Conservation (phyloP, 345 rosid species). For the Linum usitatissimum region DNA sequence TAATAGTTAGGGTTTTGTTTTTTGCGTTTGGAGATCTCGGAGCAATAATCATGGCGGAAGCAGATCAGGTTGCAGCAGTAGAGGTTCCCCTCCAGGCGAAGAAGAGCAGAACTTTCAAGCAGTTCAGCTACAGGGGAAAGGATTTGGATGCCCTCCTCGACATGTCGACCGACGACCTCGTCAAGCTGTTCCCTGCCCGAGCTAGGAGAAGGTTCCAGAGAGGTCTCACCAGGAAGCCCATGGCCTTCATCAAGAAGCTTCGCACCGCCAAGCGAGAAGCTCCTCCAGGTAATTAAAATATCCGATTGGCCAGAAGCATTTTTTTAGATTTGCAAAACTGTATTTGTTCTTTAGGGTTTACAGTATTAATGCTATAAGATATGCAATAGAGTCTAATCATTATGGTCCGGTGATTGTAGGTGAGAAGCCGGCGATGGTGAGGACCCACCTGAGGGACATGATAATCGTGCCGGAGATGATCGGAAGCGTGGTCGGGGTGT, state of each 20-base stretch:
- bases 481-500: no score
- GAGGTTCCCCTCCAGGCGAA: background rate
- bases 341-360: background rate
- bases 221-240: background rate
- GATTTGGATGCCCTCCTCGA: background rate
- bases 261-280: background rate
- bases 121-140: background rate
- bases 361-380: background rate
- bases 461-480: no score
- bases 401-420: no score
- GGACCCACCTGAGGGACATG: background rate
- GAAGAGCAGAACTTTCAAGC: background rate
- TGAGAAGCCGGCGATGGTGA: background rate
- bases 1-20: no score
- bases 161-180: background rate
- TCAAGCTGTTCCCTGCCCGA: background rate
- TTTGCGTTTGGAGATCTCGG: no score
- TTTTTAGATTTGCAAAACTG: no score
- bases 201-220: background rate
- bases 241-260: background rate
- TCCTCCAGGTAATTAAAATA: background rate
- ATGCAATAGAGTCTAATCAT: background rate
- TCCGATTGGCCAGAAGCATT: no score
- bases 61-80: no score
- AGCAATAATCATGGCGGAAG: no score